phyloP scores from a whole-genome alignment of 148 eudicot genomes.

The Silene conica region DNA sequence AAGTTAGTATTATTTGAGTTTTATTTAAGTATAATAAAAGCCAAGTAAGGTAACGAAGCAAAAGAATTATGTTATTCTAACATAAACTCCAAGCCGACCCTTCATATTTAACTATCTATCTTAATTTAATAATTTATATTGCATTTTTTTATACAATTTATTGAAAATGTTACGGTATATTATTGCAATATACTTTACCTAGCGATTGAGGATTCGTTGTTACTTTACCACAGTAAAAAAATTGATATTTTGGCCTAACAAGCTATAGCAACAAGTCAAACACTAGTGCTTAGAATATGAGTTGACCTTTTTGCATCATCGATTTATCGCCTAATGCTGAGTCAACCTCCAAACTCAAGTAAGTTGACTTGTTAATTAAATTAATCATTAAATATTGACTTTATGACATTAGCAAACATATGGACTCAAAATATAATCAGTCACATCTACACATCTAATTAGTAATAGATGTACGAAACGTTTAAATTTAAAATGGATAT shows the following conservation, averaged over 20 bases:
- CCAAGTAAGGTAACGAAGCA: too few species aligned
- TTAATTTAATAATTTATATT: too few species aligned
- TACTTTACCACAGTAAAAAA: not conserved
- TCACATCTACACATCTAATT: conserved; percentile 20
- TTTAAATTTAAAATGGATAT: too few species aligned
- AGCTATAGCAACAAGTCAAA: conserved; percentile 5
- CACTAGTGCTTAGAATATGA: conserved; percentile 1
- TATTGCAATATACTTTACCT: too few species aligned
- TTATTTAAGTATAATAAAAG: too few species aligned
- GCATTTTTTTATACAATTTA: too few species aligned
- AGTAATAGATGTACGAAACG: not conserved
- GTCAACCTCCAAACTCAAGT: conserved; percentile 27
- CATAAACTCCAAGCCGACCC: not conserved
- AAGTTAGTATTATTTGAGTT: too few species aligned
- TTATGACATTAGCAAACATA: conserved; percentile 19
- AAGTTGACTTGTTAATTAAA: conserved; percentile 19
- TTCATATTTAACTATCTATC: not conserved
- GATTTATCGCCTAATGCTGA: conserved; percentile 13
- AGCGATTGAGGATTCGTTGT: not conserved
- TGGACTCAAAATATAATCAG: conserved; percentile 3
- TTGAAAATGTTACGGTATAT: too few species aligned
- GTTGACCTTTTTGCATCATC: conserved; percentile 22
- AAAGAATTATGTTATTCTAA: too few species aligned
- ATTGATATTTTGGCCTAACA: not conserved
- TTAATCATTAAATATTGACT: conserved; percentile 29